Evolutionary conservation across 257 asterid genomes (phyloP).

Genomic region (Ehretia macrophylla): DNA sequence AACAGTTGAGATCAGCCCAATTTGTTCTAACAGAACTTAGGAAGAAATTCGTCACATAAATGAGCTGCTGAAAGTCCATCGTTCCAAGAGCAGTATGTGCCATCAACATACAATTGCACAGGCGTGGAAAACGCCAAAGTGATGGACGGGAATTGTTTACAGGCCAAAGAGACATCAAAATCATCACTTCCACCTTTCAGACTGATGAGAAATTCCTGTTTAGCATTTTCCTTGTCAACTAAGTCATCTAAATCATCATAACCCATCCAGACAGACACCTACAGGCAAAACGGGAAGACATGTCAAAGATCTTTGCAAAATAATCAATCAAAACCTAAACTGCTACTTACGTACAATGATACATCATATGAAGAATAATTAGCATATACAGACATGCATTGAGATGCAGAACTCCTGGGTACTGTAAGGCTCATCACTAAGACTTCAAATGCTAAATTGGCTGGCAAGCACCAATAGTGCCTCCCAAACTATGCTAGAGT

Average conservation of each 20-base stretch:
- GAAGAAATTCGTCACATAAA: conserved; percentile 45
- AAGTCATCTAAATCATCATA: conserved; percentile 58
- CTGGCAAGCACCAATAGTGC: too few species aligned
- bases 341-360: too few species aligned
- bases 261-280: conserved; percentile 71
- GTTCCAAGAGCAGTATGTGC: conserved; percentile 32
- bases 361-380: too few species aligned
- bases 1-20: conserved; percentile 43
- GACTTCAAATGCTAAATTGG: too few species aligned
- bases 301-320: neutral
- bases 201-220: conserved; percentile 32
- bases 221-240: conserved; percentile 35
- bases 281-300: conserved; percentile 19
- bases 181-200: conserved; percentile 31
- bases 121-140: conserved; percentile 60
- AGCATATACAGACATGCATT: too few species aligned
- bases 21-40: conserved; percentile 42
- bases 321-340: too few species aligned
- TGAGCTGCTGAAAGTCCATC: conserved; percentile 44
- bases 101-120: conserved; percentile 68
- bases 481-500: too few species aligned
- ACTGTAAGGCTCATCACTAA: too few species aligned
- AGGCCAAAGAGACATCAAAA: conserved; percentile 56
- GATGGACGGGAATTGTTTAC: conserved; percentile 70
- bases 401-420: too few species aligned